Percentiles rank a stretch among this genome's conserved stretches.
Conservation (phyloP, 1,284 basidiomycete species). For the Rugosomyces carneus region DNA sequence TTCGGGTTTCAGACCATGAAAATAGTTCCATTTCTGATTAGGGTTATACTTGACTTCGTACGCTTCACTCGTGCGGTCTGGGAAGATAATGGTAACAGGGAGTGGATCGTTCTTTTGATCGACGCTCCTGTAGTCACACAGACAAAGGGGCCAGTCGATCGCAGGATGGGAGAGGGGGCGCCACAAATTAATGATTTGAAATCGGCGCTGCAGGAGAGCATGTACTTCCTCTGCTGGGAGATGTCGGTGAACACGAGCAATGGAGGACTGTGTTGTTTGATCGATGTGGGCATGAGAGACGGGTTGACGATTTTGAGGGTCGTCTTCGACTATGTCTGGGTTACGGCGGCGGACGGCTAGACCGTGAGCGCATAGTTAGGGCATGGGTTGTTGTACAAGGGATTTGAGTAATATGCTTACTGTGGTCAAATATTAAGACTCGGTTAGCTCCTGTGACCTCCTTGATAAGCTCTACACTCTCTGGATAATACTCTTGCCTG, state of each 20-base stretch:
- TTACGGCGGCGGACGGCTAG: constrained; percentile 37
- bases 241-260: constrained; percentile 50
- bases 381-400: too few species aligned
- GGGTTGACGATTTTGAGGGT: constrained; percentile 37
- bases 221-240: constrained; percentile 40
- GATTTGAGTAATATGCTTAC: constrained; percentile 30
- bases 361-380: not conserved
- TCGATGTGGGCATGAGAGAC: constrained; percentile 48
- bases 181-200: constrained; percentile 74
- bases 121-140: constrained; percentile 58
- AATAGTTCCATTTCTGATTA: constrained; percentile 60
- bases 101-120: constrained; percentile 41
- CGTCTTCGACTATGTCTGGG: constrained; percentile 30
- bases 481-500: constrained; percentile 49
- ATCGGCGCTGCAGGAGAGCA: constrained; percentile 43
- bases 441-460: constrained; percentile 52
- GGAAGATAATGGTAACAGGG: constrained; percentile 43
- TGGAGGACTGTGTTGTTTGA: constrained; percentile 45
- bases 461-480: constrained; percentile 55
- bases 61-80: constrained; percentile 54
- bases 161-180: constrained; percentile 52
- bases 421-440: constrained; percentile 60
- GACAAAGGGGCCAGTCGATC: constrained; percentile 52
- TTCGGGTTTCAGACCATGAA: constrained; percentile 54
- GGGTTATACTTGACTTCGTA: constrained; percentile 46